Evolutionary conservation across 2,329 filamentous ascomycete species (phyloP), one percentile per base, ranked within the genome.

Genomic region (Penicillium sp.): DNA sequence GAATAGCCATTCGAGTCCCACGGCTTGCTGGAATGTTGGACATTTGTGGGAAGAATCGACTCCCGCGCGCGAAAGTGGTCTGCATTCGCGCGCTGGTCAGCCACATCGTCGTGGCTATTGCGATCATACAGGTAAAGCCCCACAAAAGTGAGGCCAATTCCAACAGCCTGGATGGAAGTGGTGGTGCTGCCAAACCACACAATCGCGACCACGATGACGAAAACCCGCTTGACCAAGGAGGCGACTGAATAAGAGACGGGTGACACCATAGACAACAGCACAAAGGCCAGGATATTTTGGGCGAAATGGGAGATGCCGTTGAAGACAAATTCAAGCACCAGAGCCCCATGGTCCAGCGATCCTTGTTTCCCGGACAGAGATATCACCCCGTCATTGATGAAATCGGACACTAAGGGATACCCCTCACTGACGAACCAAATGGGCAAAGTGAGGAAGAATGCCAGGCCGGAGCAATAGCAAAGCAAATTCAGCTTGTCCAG

Each of bases 241-340:
- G 95, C 95, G 37, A 99, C 93, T 0, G 91, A 96, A 78, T 99
- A 99, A 0, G 95, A 98, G 37, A 99, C 95, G 0, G 95, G 95
- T 0, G 92, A 96, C 13, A 98, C 90, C 80, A 96, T 90, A 53
- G 92, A 96, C 7, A 99, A 81, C 6, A 99, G 82, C 22, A 96
- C 82, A 71, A 99, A 99, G 0, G 95, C 95, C 53, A 99, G 84
- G 52, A 99, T 96, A 70, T 96, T 97, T 70, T 99, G 95, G 16
- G 86, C 90, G 74, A 98, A 99, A 75, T 99, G 95, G 71, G 96
- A 97, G 4, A 91, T 88, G 54, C 95, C 95, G 73, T 99, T 99
- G 82, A 99, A 98, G 51, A 98, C 73, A 72, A 96, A 98, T 71
- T 99, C 95, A n/a, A 96, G 69, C 2, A 81, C 73, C 8, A 89